Base-by-base conservation (phyloP, 768 basidiomycete genomes). In the Epithele typhae region DNA sequence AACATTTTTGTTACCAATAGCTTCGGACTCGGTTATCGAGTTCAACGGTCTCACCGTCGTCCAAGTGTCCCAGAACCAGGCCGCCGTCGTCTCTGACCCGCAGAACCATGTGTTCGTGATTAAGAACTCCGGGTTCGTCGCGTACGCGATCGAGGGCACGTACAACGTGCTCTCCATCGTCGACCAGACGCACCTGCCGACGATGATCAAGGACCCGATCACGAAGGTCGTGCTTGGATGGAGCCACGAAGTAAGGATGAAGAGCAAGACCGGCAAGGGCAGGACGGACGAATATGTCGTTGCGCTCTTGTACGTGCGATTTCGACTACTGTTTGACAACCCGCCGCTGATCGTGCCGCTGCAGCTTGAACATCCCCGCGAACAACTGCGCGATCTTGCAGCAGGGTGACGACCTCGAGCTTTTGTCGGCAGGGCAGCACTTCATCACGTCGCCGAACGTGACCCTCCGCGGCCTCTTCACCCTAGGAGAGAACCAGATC, bases 341-440 rank as follows among this genome's bases (percentile, higher is more conserved):
- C 27, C 8, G 14, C 14, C 8, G 27, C 27, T 30, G 14, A 30
- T 14, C 8, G 27, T 30, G 27, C 27, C 8, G 14, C 27, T 30
- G 27, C 7, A 88, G 84, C 69, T 65, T 90, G 61, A 82, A 89
- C 54, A 87, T 90, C 39, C 89, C 89, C 6, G 89, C 89, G 22
- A 90, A 79, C 58, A 92, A 92, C 61, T 91, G 89, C 58, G 90
- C 87, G 30, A 86, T 91, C 48, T 72, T 92, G 39, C 90, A 92
- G 62, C 75, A 79, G 14, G 87, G 85, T 14, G 85, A 92, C 54
- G 86, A 90, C 37, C 73, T 92, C 22, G 80, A 87, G 56, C 71
- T 89, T 4, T 74, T 92, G 19, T 75, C 82, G 39, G 89, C 89
- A 33, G 89, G 89, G 1, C 89, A 92, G 60, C 87, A 87, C 43